Evolutionary conservation across 1,139 yeast species (phyloP).

Genomic region (Arxiozyma bovina): DNA sequence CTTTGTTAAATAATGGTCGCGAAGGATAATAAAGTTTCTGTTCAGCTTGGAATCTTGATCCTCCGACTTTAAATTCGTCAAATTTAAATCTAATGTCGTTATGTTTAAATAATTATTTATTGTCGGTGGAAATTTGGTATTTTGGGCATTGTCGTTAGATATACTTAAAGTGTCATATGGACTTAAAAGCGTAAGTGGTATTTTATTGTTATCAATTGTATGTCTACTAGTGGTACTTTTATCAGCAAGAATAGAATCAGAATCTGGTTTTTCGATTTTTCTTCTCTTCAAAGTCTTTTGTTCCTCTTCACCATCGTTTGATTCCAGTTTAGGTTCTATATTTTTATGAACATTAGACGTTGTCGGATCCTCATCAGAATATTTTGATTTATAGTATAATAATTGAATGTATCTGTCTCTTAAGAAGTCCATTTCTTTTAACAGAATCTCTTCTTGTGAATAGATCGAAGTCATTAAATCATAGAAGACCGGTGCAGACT

Average conservation of each 20-base stretch:
- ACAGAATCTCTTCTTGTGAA: slow-evolving; percentile 25
- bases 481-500: slow-evolving; percentile 14
- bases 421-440: slow-evolving; percentile 25
- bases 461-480: slow-evolving; percentile 23
- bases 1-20: not conserved
- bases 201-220: not conserved
- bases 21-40: not conserved
- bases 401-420: slow-evolving; percentile 20
- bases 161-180: not conserved
- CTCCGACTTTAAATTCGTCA: not conserved
- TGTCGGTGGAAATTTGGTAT: not conserved
- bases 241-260: not conserved
- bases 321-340: not conserved
- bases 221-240: not conserved
- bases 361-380: not conserved
- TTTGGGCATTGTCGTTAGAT: not conserved
- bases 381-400: slow-evolving; percentile 9
- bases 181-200: not conserved
- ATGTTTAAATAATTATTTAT: slow-evolving; percentile 1
- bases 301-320: not conserved
- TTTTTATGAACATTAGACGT: not conserved
- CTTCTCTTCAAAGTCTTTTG: not conserved
- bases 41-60: not conserved
- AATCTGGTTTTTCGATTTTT: not conserved
- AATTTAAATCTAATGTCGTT: not conserved